These are phyloP conservation scores for Voacanga thouarsii DNA, from an alignment of 257 asterid species.

Conservation along the genomic window DNA sequence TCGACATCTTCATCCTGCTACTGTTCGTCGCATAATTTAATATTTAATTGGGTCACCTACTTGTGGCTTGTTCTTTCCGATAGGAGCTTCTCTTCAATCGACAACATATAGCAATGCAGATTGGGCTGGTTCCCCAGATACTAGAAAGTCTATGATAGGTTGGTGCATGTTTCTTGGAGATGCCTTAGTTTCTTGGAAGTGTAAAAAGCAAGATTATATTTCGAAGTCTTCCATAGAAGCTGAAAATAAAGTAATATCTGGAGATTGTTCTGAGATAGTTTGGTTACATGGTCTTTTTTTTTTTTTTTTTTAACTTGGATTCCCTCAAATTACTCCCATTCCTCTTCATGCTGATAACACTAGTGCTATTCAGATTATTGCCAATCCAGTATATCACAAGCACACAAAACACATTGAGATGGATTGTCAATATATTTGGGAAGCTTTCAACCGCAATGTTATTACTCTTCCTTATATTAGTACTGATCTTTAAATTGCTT, in stretches of 20 bases:
- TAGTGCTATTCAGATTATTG: too few relatives aligned
- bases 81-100: not conserved
- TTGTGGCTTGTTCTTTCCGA: not conserved
- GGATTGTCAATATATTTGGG: not conserved
- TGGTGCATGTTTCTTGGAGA: not conserved
- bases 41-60: not conserved
- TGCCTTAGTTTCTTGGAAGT: too few relatives aligned
- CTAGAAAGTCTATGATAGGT: too few relatives aligned
- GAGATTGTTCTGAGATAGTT: too few relatives aligned
- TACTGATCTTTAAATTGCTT: not conserved
- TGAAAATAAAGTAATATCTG: too few relatives aligned
- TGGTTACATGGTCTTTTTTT: too few relatives aligned
- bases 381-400: not conserved
- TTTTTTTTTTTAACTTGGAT: too few relatives aligned
- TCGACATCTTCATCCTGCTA: not conserved
- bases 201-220: not conserved
- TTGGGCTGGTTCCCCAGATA: not conserved
- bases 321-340: too few relatives aligned
- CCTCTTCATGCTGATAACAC: too few relatives aligned
- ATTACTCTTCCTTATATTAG: constrained; percentile 2
- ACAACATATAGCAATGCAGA: not conserved
- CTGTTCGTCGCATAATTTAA: not conserved
- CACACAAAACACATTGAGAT: not conserved
- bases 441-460: not conserved
- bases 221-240: too few relatives aligned